Conservation (phyloP, 2,329 filamentous ascomycete species). For the Fusarium sp. region DNA sequence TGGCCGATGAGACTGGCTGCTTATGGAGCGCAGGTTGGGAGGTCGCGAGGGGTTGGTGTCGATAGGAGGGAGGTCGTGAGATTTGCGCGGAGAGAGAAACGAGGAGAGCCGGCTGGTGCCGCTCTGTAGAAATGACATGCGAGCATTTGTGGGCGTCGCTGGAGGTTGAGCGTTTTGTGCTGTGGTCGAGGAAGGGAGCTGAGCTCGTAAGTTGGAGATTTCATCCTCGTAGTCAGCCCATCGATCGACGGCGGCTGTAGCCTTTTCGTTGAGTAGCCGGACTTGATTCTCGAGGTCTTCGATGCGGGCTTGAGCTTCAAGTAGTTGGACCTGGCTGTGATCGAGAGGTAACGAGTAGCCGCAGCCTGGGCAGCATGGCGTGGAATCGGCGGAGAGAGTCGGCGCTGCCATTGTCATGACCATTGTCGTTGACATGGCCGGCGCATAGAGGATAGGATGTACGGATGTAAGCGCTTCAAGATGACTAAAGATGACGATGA, state of each 20-base stretch:
- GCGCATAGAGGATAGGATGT: conserved; percentile 13
- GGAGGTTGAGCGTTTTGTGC: conserved; percentile 32
- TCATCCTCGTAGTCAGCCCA: conserved; percentile 87
- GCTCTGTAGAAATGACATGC: conserved; percentile 61
- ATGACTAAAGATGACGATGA: neutral
- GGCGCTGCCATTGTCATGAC: conserved; percentile 53
- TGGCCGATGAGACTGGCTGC: conserved; percentile 31
- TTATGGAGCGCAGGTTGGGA: conserved; percentile 33
- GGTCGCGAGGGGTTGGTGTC: conserved; percentile 36
- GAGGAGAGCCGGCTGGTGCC: conserved; percentile 60
- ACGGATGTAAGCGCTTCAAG: conserved; percentile 6
- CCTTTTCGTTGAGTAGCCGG: conserved; percentile 76
- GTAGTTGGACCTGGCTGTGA: conserved; percentile 59
- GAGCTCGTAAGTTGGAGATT: conserved; percentile 68
- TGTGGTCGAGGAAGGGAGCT: conserved; percentile 44
- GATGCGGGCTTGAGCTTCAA: conserved; percentile 70
- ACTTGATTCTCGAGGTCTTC: conserved; percentile 79
- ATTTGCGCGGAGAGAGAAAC: conserved; percentile 61
- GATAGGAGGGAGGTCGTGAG: conserved; percentile 50
- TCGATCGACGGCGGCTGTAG: conserved; percentile 71
- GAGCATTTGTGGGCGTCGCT: conserved; percentile 48
- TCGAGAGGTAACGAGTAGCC: conserved; percentile 57
- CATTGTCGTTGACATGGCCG: conserved; percentile 49
- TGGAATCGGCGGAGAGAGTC: conserved; percentile 41
- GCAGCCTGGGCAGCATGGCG: conserved; percentile 64